Base-by-base conservation (phyloP, 1,139 yeast species). In the Saccharomyces hybrid region DNA sequence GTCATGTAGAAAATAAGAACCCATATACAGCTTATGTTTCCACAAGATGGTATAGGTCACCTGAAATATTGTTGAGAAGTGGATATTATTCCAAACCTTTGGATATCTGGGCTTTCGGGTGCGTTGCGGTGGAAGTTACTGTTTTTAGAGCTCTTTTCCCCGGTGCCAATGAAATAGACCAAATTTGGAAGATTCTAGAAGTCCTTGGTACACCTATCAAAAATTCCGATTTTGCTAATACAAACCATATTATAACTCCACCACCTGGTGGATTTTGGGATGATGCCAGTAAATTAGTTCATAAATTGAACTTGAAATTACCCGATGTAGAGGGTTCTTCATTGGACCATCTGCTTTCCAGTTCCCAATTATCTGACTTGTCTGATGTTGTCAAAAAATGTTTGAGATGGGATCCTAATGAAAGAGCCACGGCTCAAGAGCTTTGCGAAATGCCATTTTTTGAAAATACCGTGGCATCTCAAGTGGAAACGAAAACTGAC, bases 41-140 rank as follows among this genome's bases (percentile, higher is more conserved):
- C 0, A 93, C 98, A 0, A 79, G 99, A 63, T 93, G 98, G 98
- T 93, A 93, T 68, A 76, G 99, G 57, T 84, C 97, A 0, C 99
- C 99, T 0, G 99, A 93, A 70, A 85, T 93, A 48, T 75, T 93
- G 47, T 74, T 93, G 55, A 77, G 93, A 58, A 80, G 81, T 59
- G 77, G 78, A 7, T 72, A 71, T 61, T 89, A 93, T 68, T 81
- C 93, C 0, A 78, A 75, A 51, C 90, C 96, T 0, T 81, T 89
- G 47, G 99, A 93, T 73, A 80, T 91, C 47, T 93, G 98, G 98
- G 96, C 98, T 0, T 87, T 89, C 73, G 97, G 96, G 1, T 78
- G 85, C 29, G 88, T 93, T 50, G 91, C 93, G 0, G 82, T 82
- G 5, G 99, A 93, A 69, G 74, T 88, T 49, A 86, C 89, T 23